Conservation (phyloP, 345 rosid species). For the Leavenworthia alabamica region DNA sequence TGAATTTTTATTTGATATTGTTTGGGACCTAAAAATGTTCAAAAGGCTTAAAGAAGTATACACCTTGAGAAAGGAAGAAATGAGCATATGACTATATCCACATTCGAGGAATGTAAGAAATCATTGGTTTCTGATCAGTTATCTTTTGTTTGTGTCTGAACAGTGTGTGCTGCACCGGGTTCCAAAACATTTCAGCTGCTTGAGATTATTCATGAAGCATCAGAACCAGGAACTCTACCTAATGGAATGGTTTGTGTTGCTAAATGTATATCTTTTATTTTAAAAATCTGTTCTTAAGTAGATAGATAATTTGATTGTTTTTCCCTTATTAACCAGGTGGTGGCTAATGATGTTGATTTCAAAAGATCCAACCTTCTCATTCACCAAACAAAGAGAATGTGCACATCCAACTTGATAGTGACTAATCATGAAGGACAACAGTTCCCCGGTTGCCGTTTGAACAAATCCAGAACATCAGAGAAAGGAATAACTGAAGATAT, state of each 20-base stretch:
- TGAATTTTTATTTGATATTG: constrained; percentile 38
- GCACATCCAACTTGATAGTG: constrained; percentile 85
- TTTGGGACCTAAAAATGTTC: neutral
- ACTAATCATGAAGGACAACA: constrained; percentile 93
- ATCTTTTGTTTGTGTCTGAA: constrained; percentile 2
- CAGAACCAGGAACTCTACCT: constrained; percentile 58
- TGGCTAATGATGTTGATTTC: constrained; percentile 91
- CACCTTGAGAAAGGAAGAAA: neutral
- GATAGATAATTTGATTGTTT: neutral
- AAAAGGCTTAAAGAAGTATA: constrained; percentile 6
- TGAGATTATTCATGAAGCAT: constrained; percentile 66
- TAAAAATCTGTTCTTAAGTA: neutral
- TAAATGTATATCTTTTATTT: neutral
- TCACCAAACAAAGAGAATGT: constrained; percentile 94
- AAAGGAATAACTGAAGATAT: constrained; percentile 33
- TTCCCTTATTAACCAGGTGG: constrained; percentile 35
- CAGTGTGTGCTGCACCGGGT: constrained; percentile 97
- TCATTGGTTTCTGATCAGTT: neutral
- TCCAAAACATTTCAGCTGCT: constrained; percentile 93
- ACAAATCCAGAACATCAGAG: constrained; percentile 39
- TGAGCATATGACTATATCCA: neutral
- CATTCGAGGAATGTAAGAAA: neutral
- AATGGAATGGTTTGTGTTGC: constrained; percentile 58
- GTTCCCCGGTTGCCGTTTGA: constrained; percentile 76
- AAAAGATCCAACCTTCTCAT: constrained; percentile 95